These are phyloP conservation scores for Arthroderma sp. DNA, from an alignment of 2,329 filamentous ascomycete genomes.

Conservation along the genomic window DNA sequence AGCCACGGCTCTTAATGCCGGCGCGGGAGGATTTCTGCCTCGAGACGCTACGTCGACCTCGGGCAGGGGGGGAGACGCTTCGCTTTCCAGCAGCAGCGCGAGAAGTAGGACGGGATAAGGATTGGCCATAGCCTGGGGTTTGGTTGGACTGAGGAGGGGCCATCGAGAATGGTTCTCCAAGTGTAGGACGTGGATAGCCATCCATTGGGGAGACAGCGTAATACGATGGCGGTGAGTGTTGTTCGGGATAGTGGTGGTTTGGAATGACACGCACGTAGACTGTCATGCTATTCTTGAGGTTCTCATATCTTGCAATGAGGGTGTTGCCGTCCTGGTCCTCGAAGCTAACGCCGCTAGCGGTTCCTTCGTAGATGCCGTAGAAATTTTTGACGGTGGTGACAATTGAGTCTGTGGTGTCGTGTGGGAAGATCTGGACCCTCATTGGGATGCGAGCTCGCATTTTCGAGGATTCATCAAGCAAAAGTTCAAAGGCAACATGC, in stretches of 20 bases:
- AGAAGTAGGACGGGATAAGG: conserved; percentile 56
- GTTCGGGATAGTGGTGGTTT: conserved; percentile 41
- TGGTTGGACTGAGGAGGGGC: conserved; percentile 44
- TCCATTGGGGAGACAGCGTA: conserved; percentile 39
- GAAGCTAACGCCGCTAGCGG: conserved; percentile 78
- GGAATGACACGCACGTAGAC: conserved; percentile 79
- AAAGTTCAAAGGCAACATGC: conserved; percentile 53
- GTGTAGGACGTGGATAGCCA: conserved; percentile 45
- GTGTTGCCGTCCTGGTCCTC: conserved; percentile 82
- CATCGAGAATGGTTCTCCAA: conserved; percentile 55
- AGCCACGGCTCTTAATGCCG: conserved; percentile 53
- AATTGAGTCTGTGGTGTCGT: conserved; percentile 95
- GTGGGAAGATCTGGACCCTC: conserved; percentile 74
- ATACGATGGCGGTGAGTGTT: conserved; percentile 34
- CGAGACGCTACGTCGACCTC: conserved; percentile 66
- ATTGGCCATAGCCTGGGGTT: conserved; percentile 45
- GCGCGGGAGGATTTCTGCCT: conserved; percentile 61
- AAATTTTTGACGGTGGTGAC: conserved; percentile 98
- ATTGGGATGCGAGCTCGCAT: conserved; percentile 51
- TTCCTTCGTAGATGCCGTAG: conserved; percentile 81
- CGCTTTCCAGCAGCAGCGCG: conserved; percentile 56
- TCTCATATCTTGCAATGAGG: conserved; percentile 91
- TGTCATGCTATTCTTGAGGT: conserved; percentile 82
- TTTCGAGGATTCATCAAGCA: conserved; percentile 47
- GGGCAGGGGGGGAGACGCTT: conserved; percentile 62